Base-by-base conservation (phyloP, 805 yeast species). In the Saccharomycopsis fodiens region DNA sequence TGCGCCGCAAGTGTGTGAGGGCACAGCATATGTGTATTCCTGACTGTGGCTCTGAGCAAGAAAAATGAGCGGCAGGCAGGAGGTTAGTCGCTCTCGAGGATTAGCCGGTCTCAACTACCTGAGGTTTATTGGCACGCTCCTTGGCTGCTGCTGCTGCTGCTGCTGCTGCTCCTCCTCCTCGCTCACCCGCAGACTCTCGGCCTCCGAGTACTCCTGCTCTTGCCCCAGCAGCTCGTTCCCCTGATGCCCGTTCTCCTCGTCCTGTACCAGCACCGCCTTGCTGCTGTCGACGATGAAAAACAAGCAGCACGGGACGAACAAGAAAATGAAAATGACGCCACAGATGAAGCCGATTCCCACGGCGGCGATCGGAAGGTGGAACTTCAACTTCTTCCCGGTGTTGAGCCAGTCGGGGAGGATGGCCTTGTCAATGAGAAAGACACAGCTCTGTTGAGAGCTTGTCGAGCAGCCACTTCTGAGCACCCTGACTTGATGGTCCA, bases 291-390 rank as follows among this genome's bases (percentile, higher is more conserved):
- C 53, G 45, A 69, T 47, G 6, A 58, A 54, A 16, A 65, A 50
- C 57, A 69, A 58, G 48, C 67, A 62, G 47, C 69, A 67, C 2
- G 66, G 61, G 6, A 64, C 50, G 1, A 64, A 48, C 1, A 58
- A 13, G 2, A 66, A 51, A 25, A 69, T 57, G 3, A 68, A 54
- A 2, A 80, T 52, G 25, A 79, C 67, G 0, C 91, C 91, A 6
- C 81, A 55, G 1, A 82, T 61, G 3, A 82, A 65, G 4, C 93
- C 95, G 22, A 83, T 60, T 0, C 79, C 79, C 27, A 83, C 64
- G 12, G 91, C 85, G 16, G 80, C 70, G 43, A 77, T 70, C 4
- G 93, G 88, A 31, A 85, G 62, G 50, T 74, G 81, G 20, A 84
- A 60, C 48, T 74, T 82, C 38, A 78, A 65, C 30, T 73, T 71